phyloP scores from a whole-genome alignment of 2,329 filamentous ascomycete genomes.

The Colletotrichum agaves region DNA sequence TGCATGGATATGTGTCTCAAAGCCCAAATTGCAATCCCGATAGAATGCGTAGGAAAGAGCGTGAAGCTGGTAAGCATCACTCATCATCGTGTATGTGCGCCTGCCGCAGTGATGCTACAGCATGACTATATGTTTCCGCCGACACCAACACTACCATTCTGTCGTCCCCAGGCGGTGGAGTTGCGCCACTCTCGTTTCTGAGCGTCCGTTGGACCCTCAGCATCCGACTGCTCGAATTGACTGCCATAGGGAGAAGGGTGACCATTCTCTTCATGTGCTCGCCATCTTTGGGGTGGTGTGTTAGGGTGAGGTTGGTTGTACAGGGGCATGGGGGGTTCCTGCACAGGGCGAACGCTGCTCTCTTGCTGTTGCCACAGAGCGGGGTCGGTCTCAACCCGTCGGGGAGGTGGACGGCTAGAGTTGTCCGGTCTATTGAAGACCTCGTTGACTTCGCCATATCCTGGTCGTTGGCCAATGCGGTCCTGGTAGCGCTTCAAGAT shows the following conservation, averaged over 20 bases:
- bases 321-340: constrained; percentile 58
- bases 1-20: constrained; percentile 45
- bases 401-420: constrained; percentile 63
- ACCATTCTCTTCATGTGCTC: constrained; percentile 55
- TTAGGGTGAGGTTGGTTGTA: constrained; percentile 54
- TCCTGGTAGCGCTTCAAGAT: constrained; percentile 95
- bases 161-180: constrained; percentile 64
- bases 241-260: constrained; percentile 56
- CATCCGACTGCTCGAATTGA: constrained; percentile 58
- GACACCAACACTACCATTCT: constrained; percentile 61
- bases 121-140: constrained; percentile 54
- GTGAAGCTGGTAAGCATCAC: constrained; percentile 9
- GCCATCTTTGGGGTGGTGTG: constrained; percentile 62
- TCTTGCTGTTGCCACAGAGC: constrained; percentile 86
- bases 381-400: constrained; percentile 87
- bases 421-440: constrained; percentile 68
- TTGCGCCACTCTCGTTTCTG: constrained; percentile 68
- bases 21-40: constrained; percentile 31
- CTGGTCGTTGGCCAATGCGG: constrained; percentile 69
- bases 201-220: constrained; percentile 52
- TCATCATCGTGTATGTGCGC: constrained; percentile 10
- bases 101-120: neutral
- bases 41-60: constrained; percentile 34
- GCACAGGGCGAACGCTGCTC: constrained; percentile 82
- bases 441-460: constrained; percentile 66